These are phyloP conservation scores for Arachnopeziza araneosa DNA, from an alignment of 2,329 filamentous ascomycete species.

Conservation along the genomic window DNA sequence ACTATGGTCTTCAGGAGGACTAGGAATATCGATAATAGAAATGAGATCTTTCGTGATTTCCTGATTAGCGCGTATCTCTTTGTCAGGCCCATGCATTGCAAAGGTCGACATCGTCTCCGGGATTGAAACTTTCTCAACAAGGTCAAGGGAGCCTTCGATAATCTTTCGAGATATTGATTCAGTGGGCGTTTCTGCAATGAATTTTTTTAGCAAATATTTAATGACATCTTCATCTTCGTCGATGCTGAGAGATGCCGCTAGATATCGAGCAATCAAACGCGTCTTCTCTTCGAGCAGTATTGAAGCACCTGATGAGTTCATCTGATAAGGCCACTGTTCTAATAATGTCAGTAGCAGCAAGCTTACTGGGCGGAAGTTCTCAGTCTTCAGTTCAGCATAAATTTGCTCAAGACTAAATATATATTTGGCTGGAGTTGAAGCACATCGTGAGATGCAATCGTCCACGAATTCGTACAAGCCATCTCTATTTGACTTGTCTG, in stretches of 20 bases:
- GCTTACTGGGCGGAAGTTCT: conserved; percentile 43
- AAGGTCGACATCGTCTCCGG: conserved; percentile 7
- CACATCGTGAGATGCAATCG: conserved; percentile 72
- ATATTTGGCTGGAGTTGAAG: conserved; percentile 75
- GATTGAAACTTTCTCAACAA: conserved; percentile 23
- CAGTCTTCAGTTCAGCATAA: conserved; percentile 33
- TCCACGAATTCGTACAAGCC: conserved; percentile 68
- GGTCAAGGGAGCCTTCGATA: conserved; percentile 21
- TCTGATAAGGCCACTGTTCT: conserved; percentile 72
- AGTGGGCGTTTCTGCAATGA: conserved; percentile 35
- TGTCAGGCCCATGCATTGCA: background rate
- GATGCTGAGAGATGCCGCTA: conserved; percentile 48
- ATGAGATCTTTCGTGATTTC: conserved; percentile 2
- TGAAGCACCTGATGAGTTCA: conserved; percentile 43
- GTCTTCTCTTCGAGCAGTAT: conserved; percentile 42
- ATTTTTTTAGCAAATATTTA: conserved; percentile 38
- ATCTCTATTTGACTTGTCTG: conserved; percentile 32
- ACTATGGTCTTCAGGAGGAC: conserved; percentile 38
- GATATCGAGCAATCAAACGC: conserved; percentile 51
- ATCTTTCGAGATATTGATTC: conserved; percentile 29
- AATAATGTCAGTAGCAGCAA: conserved; percentile 63
- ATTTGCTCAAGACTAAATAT: conserved; percentile 62
- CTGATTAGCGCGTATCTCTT: background rate
- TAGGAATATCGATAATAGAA: conserved; percentile 4
- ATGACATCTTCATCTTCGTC: conserved; percentile 46